Percentiles rank a stretch among this genome's conserved stretches.
phyloP scores from a whole-genome alignment of 1,284 basidiomycete genomes.

The Trichosporon faecale region DNA sequence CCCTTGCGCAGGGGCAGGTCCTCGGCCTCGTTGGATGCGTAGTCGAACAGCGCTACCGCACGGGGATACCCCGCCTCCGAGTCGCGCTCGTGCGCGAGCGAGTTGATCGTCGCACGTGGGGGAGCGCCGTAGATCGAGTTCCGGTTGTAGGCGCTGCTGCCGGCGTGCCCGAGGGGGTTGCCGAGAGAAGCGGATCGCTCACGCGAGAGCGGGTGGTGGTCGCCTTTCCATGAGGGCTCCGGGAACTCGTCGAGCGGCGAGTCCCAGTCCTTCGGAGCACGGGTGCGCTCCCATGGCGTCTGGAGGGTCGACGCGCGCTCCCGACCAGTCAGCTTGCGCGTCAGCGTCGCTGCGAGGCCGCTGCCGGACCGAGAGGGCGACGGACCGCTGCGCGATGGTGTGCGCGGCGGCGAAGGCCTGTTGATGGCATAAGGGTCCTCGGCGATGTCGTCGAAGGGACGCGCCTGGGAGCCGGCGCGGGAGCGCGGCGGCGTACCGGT shows the following conservation, averaged over 20 bases:
- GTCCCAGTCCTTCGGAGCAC: slow-evolving; percentile 15
- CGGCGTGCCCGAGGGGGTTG: neutral
- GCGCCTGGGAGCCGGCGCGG: slow-evolving; percentile 1
- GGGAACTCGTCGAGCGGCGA: slow-evolving; percentile 1
- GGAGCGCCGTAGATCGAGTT: neutral
- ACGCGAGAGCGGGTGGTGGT: neutral
- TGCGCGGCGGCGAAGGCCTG: neutral
- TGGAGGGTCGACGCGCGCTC: slow-evolving; percentile 20
- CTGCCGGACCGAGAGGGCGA: neutral
- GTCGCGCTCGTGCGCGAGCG: neutral
- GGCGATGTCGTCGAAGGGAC: slow-evolving; percentile 19
- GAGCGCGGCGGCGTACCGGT: neutral
- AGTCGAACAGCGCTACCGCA: slow-evolving; percentile 76
- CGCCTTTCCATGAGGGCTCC: neutral
- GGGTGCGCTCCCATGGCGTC: neutral
- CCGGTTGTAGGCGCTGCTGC: neutral
- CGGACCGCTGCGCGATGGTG: neutral
- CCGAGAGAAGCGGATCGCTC: neutral
- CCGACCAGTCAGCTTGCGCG: slow-evolving; percentile 1
- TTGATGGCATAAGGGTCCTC: slow-evolving; percentile 13
- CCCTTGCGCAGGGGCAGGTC: slow-evolving; percentile 83
- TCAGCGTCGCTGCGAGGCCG: neutral
- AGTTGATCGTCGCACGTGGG: neutral
- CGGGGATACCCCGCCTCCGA: slow-evolving; percentile 54
- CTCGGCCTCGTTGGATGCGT: slow-evolving; percentile 68